Base-by-base conservation (phyloP, 768 basidiomycete species). In the Rhodotorula kratochvilovae region DNA sequence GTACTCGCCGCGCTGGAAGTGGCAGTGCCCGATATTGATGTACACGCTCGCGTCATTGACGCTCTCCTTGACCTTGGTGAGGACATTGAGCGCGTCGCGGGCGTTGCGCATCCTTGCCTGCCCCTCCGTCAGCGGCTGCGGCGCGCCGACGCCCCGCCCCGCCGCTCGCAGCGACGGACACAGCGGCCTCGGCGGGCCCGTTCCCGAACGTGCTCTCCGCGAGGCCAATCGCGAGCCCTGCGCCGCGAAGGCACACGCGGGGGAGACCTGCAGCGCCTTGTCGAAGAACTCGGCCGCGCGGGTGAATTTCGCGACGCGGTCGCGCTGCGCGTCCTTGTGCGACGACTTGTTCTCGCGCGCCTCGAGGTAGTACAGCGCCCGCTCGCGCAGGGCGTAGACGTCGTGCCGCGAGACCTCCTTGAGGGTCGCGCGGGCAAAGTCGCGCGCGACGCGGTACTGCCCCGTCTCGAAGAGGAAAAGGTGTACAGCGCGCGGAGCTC, bases 21-120 rank as follows among this genome's bases (percentile, higher is more conserved):
- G 90, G 77, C 93, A 96, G 77, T 98, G 96, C 0, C 94, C 96
- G 84, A 97, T 94, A 79, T 99, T 99, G 78, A 91, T 84, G 78
- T 94, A 92, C 8, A 96, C 92, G 61, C 90, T 90, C 13, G 90
- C 91, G 54, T 87, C 86, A 68, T 86, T 85, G 63, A 92, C 81
- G 4, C 87, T 89, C 81, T 98, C 96, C 65, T 92, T 85, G 62
- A 98, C 89, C 81, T 95, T 92, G 5, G 87, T 89, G 77, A 99
- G 92, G 46, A 95, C 85, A 59, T 89, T 88, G 55, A 99, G 81
- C 0, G 96, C 95, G 62, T 96, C 92, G 13, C 91, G 85, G 5
- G 91, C 86, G 75, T 90, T 89, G 81, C 85, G 85, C 71, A 73
- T 55, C 56, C 90, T 84, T 71, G 85, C 85, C 75, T 86, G 85